phyloP scores from a whole-genome alignment of 1,284 basidiomycete species.

The Naganishia liquefaciens region DNA sequence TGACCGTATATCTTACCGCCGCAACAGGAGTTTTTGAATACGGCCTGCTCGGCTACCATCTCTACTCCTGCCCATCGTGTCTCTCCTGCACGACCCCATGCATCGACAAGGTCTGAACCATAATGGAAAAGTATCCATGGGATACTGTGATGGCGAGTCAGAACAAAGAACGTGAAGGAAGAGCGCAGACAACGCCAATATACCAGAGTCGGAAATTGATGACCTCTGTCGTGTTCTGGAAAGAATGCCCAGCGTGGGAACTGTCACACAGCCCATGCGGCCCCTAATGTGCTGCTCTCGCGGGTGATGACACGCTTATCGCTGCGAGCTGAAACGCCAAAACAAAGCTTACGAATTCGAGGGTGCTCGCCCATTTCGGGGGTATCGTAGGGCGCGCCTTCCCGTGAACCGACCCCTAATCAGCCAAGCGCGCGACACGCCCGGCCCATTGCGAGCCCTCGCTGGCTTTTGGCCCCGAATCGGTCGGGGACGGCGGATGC shows the following conservation, averaged over 20 bases:
- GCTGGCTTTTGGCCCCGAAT: too few species aligned
- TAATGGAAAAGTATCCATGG: too few species aligned
- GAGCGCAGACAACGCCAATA: background rate
- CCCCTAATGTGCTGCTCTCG: conserved; percentile 11
- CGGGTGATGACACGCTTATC: conserved; percentile 8
- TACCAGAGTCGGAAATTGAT: conserved; percentile 9
- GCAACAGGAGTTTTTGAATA: too few species aligned
- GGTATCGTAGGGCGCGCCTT: conserved; percentile 3
- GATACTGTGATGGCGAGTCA: too few species aligned
- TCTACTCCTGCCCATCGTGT: too few species aligned
- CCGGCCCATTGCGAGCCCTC: background rate
- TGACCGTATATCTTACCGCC: too few species aligned
- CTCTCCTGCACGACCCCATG: too few species aligned
- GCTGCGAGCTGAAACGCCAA: conserved; percentile 7
- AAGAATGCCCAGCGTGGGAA: conserved; percentile 23
- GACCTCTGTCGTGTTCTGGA: conserved; percentile 12
- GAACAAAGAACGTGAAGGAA: background rate
- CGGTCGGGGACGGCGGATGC: too few species aligned
- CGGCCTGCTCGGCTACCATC: too few species aligned
- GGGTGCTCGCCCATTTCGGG: conserved; percentile 8
- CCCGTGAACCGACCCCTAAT: background rate
- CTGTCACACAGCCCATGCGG: background rate
- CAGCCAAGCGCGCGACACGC: background rate
- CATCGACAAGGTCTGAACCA: too few species aligned
- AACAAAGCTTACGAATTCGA: background rate